phyloP scores from a whole-genome alignment of 768 basidiomycete species.

The Auriscalpium orientale region DNA sequence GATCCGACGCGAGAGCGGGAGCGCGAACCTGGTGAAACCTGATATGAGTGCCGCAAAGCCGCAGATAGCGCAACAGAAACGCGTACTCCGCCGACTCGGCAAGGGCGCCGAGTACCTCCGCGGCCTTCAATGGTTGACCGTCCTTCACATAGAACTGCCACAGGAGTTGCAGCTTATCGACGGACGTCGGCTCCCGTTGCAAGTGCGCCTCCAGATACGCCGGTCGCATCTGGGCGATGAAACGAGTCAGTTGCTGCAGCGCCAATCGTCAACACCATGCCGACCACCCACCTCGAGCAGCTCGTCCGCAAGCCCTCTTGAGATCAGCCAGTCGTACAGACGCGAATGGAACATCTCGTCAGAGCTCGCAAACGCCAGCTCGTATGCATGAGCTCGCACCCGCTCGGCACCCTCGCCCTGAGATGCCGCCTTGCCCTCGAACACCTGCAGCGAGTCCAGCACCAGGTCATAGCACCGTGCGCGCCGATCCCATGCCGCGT shows the following conservation, averaged over 20 bases:
- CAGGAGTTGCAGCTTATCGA: conserved; percentile 78
- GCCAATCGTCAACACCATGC: not conserved
- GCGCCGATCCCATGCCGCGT: conserved; percentile 51
- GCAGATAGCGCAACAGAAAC: not conserved
- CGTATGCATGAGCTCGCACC: conserved; percentile 79
- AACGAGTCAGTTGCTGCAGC: conserved; percentile 1
- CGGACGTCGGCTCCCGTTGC: conserved; percentile 67
- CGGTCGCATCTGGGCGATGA: conserved; percentile 60
- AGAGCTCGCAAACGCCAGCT: conserved; percentile 72
- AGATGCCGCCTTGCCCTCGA: conserved; percentile 55
- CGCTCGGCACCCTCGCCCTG: conserved; percentile 46
- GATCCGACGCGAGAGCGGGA: conserved; percentile 65
- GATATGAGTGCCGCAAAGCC: not conserved
- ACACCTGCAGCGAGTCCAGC: conserved; percentile 69
- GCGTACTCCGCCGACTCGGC: conserved; percentile 82
- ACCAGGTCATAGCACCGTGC: conserved; percentile 76
- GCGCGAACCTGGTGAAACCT: conserved; percentile 43
- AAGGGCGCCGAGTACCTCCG: conserved; percentile 72
- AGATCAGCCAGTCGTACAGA: conserved; percentile 91
- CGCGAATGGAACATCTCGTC: conserved; percentile 94
- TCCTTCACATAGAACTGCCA: conserved; percentile 98
- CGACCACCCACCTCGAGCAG: conserved; percentile 66
- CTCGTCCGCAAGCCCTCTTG: conserved; percentile 73
- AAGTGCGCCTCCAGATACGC: conserved; percentile 86
- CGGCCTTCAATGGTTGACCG: conserved; percentile 79